Base-by-base conservation (phyloP, 495 filamentous ascomycete species). In the Penicillium atrosanguineum region DNA sequence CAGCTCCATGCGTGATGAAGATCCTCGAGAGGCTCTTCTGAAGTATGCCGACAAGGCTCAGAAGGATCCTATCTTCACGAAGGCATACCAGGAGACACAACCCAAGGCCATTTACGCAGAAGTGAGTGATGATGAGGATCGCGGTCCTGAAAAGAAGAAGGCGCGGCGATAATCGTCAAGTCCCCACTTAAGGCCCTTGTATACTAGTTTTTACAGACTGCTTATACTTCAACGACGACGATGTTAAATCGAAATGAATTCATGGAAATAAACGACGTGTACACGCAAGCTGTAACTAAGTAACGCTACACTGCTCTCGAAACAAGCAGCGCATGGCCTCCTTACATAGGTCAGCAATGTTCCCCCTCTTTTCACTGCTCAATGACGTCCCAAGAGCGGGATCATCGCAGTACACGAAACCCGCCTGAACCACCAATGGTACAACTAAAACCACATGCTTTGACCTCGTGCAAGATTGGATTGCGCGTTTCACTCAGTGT, bases 31-130 rank as follows among this genome's bases (percentile, higher is more conserved):
- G 73, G 94, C 94, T 28, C 73, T 98, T 56, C 68, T 97, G 57
- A 96, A 94, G 72, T 98, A 97, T 77, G 94, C 92, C 15, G 90
- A 96, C 16, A 86, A 94, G 64, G 93, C 91, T 5, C 83, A 96
- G 72, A 93, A 92, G 64, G 90, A 97, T 64, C 92, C 91, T 4
- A 79, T 95, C 56, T 98, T 97, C 66, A 98, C 94, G 21, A 87
- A 85, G 56, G 94, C 92, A 11, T 98, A 92, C 87, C 87, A 87
- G 63, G 78, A 86, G 52, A 98, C 93, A 20, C 94, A 98, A 74
- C 94, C 94, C 4, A 89, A 88, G 48, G 88, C 94, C 25, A 87
- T 96, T 38, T 98, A 94, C 75, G 87, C 89, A 8, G 89, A 96
- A 20, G 50, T 94, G n/a, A 96, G 91, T 69, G 92, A 95, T 63